Conservation (phyloP, 1,139 yeast genomes). For the Wickerhamomyces sp. region DNA sequence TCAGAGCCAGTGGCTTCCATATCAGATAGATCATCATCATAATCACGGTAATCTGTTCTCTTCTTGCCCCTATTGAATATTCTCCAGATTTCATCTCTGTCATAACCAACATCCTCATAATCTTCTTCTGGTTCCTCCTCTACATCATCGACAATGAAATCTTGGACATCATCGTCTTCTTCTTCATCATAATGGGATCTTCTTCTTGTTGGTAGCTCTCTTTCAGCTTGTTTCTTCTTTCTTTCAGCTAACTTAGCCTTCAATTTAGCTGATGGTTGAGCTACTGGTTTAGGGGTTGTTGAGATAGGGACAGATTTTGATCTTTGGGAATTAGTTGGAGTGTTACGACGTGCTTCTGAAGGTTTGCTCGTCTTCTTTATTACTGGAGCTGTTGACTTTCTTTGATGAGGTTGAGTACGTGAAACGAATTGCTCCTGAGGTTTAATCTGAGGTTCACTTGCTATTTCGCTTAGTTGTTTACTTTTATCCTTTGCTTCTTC, state of each 20-base stretch:
- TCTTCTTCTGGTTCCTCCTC: constrained; percentile 40
- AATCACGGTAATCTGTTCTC: constrained; percentile 41
- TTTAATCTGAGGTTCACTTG: constrained; percentile 4
- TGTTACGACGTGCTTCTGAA: not conserved
- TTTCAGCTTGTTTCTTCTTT: constrained; percentile 19
- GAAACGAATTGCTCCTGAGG: constrained; percentile 1
- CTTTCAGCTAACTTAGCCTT: constrained; percentile 25
- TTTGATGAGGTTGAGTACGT: constrained; percentile 5
- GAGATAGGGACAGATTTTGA: not conserved
- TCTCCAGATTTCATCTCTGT: constrained; percentile 86
- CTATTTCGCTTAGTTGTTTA: constrained; percentile 11
- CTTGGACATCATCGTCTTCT: constrained; percentile 29
- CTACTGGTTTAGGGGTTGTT: constrained; percentile 20
- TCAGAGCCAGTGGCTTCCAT: constrained; percentile 96
- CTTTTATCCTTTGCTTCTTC: constrained; percentile 52
- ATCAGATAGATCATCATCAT: constrained; percentile 60
- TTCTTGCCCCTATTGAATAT: constrained; percentile 67
- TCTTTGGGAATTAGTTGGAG: not conserved
- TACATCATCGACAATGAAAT: constrained; percentile 56
- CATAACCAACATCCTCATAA: constrained; percentile 44
- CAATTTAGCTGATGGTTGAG: constrained; percentile 32
- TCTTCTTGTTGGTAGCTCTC: constrained; percentile 21
- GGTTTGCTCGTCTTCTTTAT: constrained; percentile 1
- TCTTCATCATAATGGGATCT: constrained; percentile 17
- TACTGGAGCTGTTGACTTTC: constrained; percentile 1